Evolutionary conservation across 1,284 basidiomycete species (phyloP), one percentile per base, ranked within the genome.

Genomic region (Leccinum insigne): DNA sequence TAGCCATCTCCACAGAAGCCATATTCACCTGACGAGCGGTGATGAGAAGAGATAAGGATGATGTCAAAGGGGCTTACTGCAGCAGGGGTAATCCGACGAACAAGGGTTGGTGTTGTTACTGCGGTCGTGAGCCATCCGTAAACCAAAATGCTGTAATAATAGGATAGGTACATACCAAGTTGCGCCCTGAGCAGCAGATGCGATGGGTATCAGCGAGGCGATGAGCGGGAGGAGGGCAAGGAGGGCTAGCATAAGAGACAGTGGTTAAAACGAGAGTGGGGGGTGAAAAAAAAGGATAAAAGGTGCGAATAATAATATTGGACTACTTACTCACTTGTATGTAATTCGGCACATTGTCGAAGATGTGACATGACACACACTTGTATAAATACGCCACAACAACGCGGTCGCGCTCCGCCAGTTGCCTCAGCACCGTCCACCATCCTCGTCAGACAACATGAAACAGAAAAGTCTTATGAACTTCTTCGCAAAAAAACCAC

Each of bases 391-490:
- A 69, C 35, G 29, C 49, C 66, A 66, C 68, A 47, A 64, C 32
- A 23, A 63, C 73, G 63, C 64, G 64, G 54, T 14, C 58, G 56
- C 10, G 35, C 38, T 29, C n/a, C 11, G 16, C 40, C 13, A 16
- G 18, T 35, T 35, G 35, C 35, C 10, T 8, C 62, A 57, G 61
- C 69, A 59, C 64, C 42, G 11, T 21, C 56, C 23, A 23, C 10
- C 44, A 9, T 11, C 13, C 14, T 23, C 29, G 5, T 68, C 72
- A 0, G 85, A 85, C 26, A 79, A 81, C 44, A 77, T 86, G 77
- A 92, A 89, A 70, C 90, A 92, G 75, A 92, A 91, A 73, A 91
- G 87, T 70, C 81, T 92, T 7, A 87, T 87, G 77, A 85, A 87
- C 9, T 92, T 86, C 77, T 90, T 92, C 70, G 79, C 78, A 0